Conservation (phyloP, 805 yeast species). For the Brettanomyces naardenensis region DNA sequence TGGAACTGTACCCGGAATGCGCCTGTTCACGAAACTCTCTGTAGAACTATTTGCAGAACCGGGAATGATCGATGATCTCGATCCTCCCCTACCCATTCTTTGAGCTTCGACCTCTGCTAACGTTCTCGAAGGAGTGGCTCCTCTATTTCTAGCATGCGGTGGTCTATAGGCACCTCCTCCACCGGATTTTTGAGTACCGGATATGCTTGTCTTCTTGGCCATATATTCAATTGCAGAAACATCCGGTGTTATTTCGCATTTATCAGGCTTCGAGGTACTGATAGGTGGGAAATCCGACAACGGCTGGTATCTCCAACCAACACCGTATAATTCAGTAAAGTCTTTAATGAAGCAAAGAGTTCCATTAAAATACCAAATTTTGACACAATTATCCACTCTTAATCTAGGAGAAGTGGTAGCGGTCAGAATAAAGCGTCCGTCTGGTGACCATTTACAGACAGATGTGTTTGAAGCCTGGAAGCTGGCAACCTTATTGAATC, state of each 20-base stretch:
- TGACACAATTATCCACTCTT: slow-evolving; percentile 92
- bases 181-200: slow-evolving; percentile 15
- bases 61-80: slow-evolving; percentile 16
- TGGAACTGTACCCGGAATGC: slow-evolving; percentile 1
- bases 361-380: slow-evolving; percentile 90
- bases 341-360: slow-evolving; percentile 70
- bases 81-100: slow-evolving; percentile 13
- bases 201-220: slow-evolving; percentile 30
- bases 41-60: not conserved
- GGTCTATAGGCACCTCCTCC: slow-evolving; percentile 92
- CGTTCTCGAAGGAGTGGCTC: slow-evolving; percentile 36
- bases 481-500: slow-evolving; percentile 69
- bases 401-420: slow-evolving; percentile 97
- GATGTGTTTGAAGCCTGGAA: slow-evolving; percentile 92
- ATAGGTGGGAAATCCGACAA: slow-evolving; percentile 46
- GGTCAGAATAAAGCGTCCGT: slow-evolving; percentile 85
- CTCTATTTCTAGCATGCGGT: slow-evolving; percentile 75
- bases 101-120: slow-evolving; percentile 50
- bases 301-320: slow-evolving; percentile 75
- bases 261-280: slow-evolving; percentile 32
- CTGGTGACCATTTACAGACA: slow-evolving; percentile 98
- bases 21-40: not conserved
- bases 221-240: slow-evolving; percentile 55
- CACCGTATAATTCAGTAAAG: slow-evolving; percentile 71
- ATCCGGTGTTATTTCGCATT: slow-evolving; percentile 57